Evolutionary conservation across 805 yeast species (phyloP), one percentile per base, ranked within the genome.

Genomic region (Yarrowia porcina): DNA sequence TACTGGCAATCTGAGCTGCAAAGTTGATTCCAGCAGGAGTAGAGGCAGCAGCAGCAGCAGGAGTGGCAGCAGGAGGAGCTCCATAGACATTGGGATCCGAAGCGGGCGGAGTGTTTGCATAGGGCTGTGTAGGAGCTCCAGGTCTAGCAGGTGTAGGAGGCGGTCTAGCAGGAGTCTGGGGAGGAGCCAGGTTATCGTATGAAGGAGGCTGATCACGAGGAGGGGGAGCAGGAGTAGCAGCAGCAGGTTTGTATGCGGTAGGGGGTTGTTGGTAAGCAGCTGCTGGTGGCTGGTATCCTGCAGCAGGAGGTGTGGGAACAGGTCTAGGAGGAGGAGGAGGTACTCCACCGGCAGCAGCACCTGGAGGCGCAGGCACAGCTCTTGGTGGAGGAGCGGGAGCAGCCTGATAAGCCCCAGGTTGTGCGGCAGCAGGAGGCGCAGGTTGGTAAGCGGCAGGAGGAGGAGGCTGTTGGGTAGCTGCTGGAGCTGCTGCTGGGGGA

Each of bases 21-120:
- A 73, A 72, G 49, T 73, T 72, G 21, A 70, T 71, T 12, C 76
- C 76, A 66, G 71, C 72, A 64, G 71, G 72, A 5, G 74, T 74
- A 18, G 59, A 35, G 6, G 57, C 47, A 7, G 65, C 59, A 7
- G 65, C 49, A 18, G 57, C 33, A 21, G 66, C 56, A 8, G 59
- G 12, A 5, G 57, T 7, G 10, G 39, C 28, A n/a, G 54, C 18
- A 9, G 50, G 10, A 17, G 23, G 50, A 5, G 56, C 56, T 17
- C 21, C 56, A 15, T 49, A 49, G 28, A 33, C 39, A 13, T 32
- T 33, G 15, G 56, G 39, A 49, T 32, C 38, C 6, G 56, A 49
- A 5, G 39, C 56, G 4, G 56, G 56, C 3, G 56, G 56, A 7
- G 38, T 32, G 15, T 49, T 13, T 4, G 11, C 56, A 13, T 49